A percentile compares a stretch with the other conserved stretches of the same genome.
These are phyloP conservation scores for Petunia axillaris DNA, from an alignment of 257 asterid species.

Conservation along the genomic window DNA sequence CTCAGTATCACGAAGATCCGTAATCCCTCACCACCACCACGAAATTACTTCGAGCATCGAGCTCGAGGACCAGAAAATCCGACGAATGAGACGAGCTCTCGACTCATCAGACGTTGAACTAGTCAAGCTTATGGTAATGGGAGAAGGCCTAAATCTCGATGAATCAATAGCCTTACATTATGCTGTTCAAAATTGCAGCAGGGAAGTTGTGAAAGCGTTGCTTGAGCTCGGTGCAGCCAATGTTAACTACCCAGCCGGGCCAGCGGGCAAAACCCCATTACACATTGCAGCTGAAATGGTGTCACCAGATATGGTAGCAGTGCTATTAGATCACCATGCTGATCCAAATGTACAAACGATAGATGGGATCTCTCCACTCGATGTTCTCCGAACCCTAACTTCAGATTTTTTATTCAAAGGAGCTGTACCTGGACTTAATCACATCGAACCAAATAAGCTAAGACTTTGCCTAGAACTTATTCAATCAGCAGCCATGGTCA, in stretches of 20 bases:
- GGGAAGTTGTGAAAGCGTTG: slow-evolving; percentile 84
- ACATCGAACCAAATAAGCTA: slow-evolving; percentile 83
- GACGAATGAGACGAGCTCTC: slow-evolving; percentile 90
- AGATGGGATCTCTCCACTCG: slow-evolving; percentile 81
- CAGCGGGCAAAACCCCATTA: slow-evolving; percentile 79
- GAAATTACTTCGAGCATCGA: slow-evolving; percentile 43
- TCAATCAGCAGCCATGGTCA: slow-evolving; percentile 91
- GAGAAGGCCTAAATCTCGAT: slow-evolving; percentile 91
- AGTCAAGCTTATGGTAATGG: slow-evolving; percentile 97
- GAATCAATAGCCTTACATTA: slow-evolving; percentile 82
- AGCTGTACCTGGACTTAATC: slow-evolving; percentile 78
- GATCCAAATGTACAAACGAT: slow-evolving; percentile 80
- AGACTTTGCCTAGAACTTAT: slow-evolving; percentile 88
- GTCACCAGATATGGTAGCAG: slow-evolving; percentile 97
- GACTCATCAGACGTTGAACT: slow-evolving; percentile 93
- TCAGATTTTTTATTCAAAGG: slow-evolving; percentile 91
- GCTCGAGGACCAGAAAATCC: slow-evolving; percentile 82
- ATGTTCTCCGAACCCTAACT: slow-evolving; percentile 87
- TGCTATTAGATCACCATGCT: slow-evolving; percentile 90
- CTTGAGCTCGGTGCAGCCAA: slow-evolving; percentile 96
- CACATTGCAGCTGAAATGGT: slow-evolving; percentile 94
- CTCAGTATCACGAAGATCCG: slow-evolving; percentile 58
- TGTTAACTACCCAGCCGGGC: slow-evolving; percentile 83
- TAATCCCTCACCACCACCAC: slow-evolving; percentile 56
- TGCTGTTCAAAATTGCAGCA: slow-evolving; percentile 79